Evolutionary conservation across 805 yeast genomes (phyloP).

Genomic region (Monosporozyma siamensis): DNA sequence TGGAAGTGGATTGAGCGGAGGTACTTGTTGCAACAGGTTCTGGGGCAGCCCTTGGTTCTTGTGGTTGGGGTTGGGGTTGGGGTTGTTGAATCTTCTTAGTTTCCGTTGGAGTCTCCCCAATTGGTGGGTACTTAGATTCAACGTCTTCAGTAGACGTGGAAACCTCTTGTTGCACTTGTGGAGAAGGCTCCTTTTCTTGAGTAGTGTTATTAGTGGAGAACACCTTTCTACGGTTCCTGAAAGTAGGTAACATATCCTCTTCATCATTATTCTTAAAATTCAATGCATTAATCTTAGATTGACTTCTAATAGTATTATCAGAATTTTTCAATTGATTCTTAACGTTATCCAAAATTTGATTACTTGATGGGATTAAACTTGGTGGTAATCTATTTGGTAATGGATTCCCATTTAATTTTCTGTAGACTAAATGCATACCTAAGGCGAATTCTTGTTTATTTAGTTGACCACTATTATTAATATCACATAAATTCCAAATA

Average conservation of each 20-base stretch:
- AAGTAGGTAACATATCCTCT: conserved; percentile 53
- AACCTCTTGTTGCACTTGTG: neutral
- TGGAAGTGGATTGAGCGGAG: conserved; percentile 7
- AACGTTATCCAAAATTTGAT: conserved; percentile 61
- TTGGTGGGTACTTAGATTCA: conserved; percentile 1
- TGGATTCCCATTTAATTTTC: conserved; percentile 81
- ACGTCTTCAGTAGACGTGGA: neutral
- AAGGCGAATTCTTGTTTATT: conserved; percentile 88
- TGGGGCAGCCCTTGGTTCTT: neutral
- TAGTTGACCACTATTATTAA: conserved; percentile 70
- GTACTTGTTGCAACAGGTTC: neutral
- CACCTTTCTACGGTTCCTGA: conserved; percentile 39
- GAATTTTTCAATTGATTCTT: conserved; percentile 40
- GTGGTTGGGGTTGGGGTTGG: too few species aligned
- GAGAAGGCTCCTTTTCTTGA: conserved; percentile 5
- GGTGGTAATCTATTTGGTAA: conserved; percentile 78
- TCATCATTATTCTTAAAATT: conserved; percentile 76
- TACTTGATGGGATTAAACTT: conserved; percentile 81
- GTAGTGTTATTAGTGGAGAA: conserved; percentile 7
- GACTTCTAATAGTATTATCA: conserved; percentile 7
- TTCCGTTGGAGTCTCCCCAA: neutral
- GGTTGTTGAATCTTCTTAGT: neutral
- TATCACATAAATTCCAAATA: conserved; percentile 86
- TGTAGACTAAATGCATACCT: conserved; percentile 93
- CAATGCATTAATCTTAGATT: conserved; percentile 28